Evolutionary conservation across 257 asterid genomes (phyloP), one percentile per base, ranked within the genome.

Genomic region (Lavandula angustifolia): DNA sequence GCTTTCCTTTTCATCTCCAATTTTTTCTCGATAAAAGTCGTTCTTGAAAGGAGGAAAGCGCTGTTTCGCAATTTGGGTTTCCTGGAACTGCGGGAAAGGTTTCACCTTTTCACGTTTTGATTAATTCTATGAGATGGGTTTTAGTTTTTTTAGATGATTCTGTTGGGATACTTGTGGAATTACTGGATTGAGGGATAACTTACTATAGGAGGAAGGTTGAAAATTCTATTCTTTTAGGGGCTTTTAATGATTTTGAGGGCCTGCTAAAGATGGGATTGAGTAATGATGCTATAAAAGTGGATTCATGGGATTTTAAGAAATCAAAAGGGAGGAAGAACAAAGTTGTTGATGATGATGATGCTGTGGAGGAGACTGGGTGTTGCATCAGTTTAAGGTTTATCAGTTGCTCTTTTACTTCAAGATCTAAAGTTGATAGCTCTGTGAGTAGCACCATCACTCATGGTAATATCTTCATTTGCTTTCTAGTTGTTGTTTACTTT

Each of bases 391-490:
- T 81, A 38, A 75, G 84, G 55, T 68, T 76, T 74, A 60, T 86
- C 67, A 68, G 81, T 62, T 67, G 76, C 76, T 86, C 87, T 76
- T 67, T 82, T 48, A 47, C 80, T 57, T 84, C 95, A 71, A 86
- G 84, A 80, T 75, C 91, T 78, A 84, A 86, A 75, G 85, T 81
- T 60, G 95, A 86, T 71, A 82, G 66, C 77, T 80, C 95, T 40
- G 48, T 71, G 31, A 81, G 85, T 72, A 76, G 81, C 73, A 73
- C 75, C 79, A 76, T 76, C 52, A 68, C 81, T 63, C 82, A 56
- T 34, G 88, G 88, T 82, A 82, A 77, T 70, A 22, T 50, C 59
- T 58, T 67, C 49, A 40, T 54, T 70, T 43, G 57, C 54, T 13
- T 31, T 55, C 18, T 10, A 6, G 49, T 35, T 74, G 33, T 13